These are phyloP conservation scores for Aspergillus heteromorphus DNA, from an alignment of 495 filamentous ascomycete genomes.

Conservation along the genomic window DNA sequence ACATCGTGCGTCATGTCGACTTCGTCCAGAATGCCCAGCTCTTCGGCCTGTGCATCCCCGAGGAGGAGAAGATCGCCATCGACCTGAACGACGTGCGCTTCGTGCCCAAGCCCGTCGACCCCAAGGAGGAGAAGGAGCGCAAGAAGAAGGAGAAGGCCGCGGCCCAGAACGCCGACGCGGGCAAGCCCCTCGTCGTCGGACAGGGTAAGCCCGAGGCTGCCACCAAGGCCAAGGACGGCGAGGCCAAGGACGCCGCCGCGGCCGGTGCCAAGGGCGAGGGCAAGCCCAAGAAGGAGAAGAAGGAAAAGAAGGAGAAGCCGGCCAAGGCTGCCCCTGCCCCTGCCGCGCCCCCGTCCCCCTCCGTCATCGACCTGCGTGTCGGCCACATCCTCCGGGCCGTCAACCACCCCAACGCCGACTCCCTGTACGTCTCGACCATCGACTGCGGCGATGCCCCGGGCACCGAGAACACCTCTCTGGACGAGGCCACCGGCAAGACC, in stretches of 20 bases:
- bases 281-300: conserved; percentile 53
- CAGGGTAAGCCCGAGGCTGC: conserved; percentile 47
- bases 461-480: conserved; percentile 70
- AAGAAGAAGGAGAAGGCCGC: conserved; percentile 83
- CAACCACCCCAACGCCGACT: conserved; percentile 95
- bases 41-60: conserved; percentile 65
- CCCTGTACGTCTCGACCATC: conserved; percentile 93
- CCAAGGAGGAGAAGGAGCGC: conserved; percentile 84
- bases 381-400: conserved; percentile 94
- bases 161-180: conserved; percentile 39
- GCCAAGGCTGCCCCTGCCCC: conserved; percentile 60
- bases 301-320: conserved; percentile 69
- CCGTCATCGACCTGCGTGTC: conserved; percentile 87
- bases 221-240: conserved; percentile 19
- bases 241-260: conserved; percentile 30
- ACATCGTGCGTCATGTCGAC: conserved; percentile 88
- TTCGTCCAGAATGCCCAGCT: conserved; percentile 87
- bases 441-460: conserved; percentile 85
- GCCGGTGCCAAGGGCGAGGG: conserved; percentile 38
- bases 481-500: conserved; percentile 78
- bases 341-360: conserved; percentile 68
- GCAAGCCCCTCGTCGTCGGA: conserved; percentile 33
- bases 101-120: conserved; percentile 72
- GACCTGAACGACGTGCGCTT: conserved; percentile 76
- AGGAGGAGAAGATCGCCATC: conserved; percentile 73